Conservation (phyloP, 179 eudicot species). For the Drosera spatulata region DNA sequence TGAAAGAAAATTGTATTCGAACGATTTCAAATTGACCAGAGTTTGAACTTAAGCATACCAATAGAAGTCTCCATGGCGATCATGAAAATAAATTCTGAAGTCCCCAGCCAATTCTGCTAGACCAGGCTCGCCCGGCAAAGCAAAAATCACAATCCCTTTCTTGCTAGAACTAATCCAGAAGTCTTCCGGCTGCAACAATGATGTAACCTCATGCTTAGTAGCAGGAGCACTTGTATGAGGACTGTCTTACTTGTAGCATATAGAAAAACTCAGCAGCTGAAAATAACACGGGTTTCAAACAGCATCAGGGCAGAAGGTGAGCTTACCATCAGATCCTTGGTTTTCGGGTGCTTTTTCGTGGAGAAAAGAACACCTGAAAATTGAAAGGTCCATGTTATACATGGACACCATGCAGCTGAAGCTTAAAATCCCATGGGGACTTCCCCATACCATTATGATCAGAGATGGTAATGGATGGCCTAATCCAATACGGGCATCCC, state of each 20-base stretch:
- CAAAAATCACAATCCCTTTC: slow-evolving; percentile 91
- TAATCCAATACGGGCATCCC: slow-evolving; percentile 96
- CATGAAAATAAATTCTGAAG: slow-evolving; percentile 93
- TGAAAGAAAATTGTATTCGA: too few relatives aligned
- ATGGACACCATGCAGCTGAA: not conserved
- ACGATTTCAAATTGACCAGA: too few relatives aligned
- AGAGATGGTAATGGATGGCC: slow-evolving; percentile 89
- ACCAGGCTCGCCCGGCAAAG: slow-evolving; percentile 97
- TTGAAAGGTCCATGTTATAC: slow-evolving; percentile 9
- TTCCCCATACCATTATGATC: slow-evolving; percentile 61
- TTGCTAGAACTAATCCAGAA: slow-evolving; percentile 90
- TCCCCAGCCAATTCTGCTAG: slow-evolving; percentile 81
- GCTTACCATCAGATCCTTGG: slow-evolving; percentile 79
- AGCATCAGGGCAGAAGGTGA: slow-evolving; percentile 2
- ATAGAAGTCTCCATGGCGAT: slow-evolving; percentile 96
- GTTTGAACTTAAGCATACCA: slow-evolving; percentile 37
- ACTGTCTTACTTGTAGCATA: too few relatives aligned
- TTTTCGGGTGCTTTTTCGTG: slow-evolving; percentile 86
- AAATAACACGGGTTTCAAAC: too few relatives aligned
- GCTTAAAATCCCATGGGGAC: not conserved
- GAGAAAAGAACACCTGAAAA: slow-evolving; percentile 73
- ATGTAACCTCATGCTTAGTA: not conserved
- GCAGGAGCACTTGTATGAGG: not conserved
- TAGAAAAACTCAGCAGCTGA: too few relatives aligned
- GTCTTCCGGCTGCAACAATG: slow-evolving; percentile 70